Conservation (phyloP, 2,329 filamentous ascomycete genomes). For the Fusarium sp. region DNA sequence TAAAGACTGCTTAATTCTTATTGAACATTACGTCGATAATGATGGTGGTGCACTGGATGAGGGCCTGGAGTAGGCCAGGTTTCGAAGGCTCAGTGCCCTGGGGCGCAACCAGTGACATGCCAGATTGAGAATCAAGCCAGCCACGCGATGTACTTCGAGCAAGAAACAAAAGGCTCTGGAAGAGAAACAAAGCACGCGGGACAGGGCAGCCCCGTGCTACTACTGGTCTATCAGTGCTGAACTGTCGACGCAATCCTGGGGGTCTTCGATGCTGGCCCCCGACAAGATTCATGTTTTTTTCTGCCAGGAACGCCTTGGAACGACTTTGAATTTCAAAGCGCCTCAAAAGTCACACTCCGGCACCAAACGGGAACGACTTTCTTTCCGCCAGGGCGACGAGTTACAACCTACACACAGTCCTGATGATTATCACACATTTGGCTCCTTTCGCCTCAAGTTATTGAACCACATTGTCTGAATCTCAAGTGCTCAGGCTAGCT, state of each 20-base stretch:
- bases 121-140: neutral
- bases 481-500: neutral
- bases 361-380: neutral
- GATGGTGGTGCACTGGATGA: neutral
- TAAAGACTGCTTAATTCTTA: neutral
- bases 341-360: neutral
- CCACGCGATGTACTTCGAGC: neutral
- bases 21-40: neutral
- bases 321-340: constrained; percentile 24
- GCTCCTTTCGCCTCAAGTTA: neutral
- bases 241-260: neutral
- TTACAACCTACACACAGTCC: neutral
- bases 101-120: neutral
- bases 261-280: neutral
- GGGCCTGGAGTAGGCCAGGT: neutral
- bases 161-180: neutral
- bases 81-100: neutral
- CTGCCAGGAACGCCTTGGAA: neutral
- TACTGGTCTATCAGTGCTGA: no score
- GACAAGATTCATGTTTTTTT: neutral
- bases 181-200: neutral
- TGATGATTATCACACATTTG: neutral
- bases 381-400: neutral
- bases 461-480: neutral
- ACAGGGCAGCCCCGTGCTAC: neutral